Conservation (phyloP, 371 early-diverging fungal species). For the Mortierella sp. region DNA sequence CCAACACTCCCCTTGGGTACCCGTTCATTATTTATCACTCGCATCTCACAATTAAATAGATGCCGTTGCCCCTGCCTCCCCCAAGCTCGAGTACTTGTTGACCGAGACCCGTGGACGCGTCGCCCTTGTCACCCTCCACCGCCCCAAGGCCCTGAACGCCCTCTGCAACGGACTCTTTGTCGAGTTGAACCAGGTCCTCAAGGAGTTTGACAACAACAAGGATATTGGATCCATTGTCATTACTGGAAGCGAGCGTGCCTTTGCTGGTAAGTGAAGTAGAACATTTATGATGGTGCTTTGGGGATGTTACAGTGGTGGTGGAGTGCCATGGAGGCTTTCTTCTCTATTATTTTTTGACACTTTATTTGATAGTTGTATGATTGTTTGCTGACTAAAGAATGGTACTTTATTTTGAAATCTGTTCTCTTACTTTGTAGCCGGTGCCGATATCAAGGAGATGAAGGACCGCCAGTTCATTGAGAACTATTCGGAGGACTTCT, state of each 20-base stretch:
- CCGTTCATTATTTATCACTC: not conserved
- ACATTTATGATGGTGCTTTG: not conserved
- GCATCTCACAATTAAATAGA: slow-evolving; percentile 32
- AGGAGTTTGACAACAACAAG: slow-evolving; percentile 82
- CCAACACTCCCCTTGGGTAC: not conserved
- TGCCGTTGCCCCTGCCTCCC: slow-evolving; percentile 56
- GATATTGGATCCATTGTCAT: slow-evolving; percentile 93
- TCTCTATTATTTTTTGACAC: no score
- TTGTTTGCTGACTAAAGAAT: slow-evolving; percentile 9
- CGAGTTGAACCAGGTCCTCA: slow-evolving; percentile 94
- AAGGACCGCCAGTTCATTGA: slow-evolving; percentile 85
- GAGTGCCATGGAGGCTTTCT: no score
- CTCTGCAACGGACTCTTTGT: slow-evolving; percentile 91
- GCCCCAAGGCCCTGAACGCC: slow-evolving; percentile 98
- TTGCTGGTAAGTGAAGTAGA: slow-evolving; percentile 80
- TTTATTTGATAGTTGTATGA: not conserved
- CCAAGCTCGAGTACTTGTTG: slow-evolving; percentile 76
- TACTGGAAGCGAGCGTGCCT: slow-evolving; percentile 96
- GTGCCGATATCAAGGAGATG: slow-evolving; percentile 99
- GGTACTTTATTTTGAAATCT: not conserved
- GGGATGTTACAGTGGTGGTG: no score
- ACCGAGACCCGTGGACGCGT: slow-evolving; percentile 89
- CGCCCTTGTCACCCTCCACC: slow-evolving; percentile 91
- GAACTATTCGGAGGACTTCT: slow-evolving; percentile 92
- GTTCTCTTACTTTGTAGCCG: slow-evolving; percentile 71